A percentile compares a stretch with the other conserved stretches of the same genome.
Evolutionary conservation across 176 grass and related monocot genomes (phyloP).

Genomic region (Bonia amplexicaulis): DNA sequence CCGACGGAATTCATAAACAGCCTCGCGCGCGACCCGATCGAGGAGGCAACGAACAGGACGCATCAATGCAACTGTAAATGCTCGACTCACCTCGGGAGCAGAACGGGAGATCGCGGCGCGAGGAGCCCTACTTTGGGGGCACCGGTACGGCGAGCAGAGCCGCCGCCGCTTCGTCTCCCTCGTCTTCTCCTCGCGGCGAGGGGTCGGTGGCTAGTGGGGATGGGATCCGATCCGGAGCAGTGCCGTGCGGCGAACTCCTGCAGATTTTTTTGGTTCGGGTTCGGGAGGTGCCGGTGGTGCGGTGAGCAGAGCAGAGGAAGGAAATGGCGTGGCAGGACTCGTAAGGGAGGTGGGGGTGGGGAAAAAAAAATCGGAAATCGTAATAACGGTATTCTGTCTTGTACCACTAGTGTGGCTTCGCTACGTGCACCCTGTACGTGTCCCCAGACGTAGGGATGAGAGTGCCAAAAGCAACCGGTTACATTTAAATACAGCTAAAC

Average conservation of each 20-base stretch:
- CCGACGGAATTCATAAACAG: neutral
- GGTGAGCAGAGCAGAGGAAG: neutral
- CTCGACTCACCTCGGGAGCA: neutral
- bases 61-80: neutral
- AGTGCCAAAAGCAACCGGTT: neutral
- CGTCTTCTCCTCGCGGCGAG: neutral
- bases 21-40: neutral
- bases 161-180: neutral
- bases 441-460: neutral
- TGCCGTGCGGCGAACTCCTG: neutral
- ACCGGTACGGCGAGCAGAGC: neutral
- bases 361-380: neutral
- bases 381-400: neutral
- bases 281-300: neutral
- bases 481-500: neutral
- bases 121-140: neutral
- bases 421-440: neutral
- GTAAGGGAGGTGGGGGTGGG: neutral
- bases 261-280: neutral
- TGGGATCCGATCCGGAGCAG: neutral
- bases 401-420: neutral
- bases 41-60: neutral
- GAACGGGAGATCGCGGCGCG: neutral
- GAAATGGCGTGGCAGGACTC: neutral
- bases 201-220: neutral